Evolutionary conservation across 139 green algal genomes (phyloP).

Genomic region (Micromonas pusilla): DNA sequence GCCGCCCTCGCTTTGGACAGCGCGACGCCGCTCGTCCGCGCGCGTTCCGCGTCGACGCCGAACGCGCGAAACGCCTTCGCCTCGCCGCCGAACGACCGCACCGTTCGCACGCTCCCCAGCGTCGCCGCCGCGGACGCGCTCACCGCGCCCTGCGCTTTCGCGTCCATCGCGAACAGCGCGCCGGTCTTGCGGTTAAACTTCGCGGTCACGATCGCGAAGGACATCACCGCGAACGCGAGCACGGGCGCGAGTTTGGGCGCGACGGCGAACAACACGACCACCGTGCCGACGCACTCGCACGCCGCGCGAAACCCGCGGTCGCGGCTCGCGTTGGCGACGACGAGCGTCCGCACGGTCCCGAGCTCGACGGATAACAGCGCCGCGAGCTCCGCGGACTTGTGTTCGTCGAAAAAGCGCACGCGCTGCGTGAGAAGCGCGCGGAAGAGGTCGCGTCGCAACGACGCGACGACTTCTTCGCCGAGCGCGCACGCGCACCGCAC

Average conservation of each 20-base stretch:
- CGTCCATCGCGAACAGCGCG: not conserved
- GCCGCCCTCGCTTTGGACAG: not conserved
- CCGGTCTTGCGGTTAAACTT: not conserved
- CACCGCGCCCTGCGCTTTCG: not conserved
- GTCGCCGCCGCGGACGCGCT: not conserved
- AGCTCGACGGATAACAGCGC: not conserved
- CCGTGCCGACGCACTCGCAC: not conserved
- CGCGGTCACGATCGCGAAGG: not conserved
- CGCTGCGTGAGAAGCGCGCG: not conserved
- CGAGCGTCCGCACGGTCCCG: not conserved
- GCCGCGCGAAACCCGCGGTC: not conserved
- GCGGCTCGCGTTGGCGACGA: not conserved
- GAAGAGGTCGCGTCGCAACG: constrained; percentile 7
- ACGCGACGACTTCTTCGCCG: not conserved
- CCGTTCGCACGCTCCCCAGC: not conserved
- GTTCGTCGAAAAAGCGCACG: constrained; percentile 1
- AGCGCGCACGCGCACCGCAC: not conserved
- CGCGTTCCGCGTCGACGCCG: not conserved
- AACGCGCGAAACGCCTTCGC: not conserved
- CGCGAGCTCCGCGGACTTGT: constrained; percentile 10
- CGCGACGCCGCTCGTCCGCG: not conserved
- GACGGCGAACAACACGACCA: not conserved
- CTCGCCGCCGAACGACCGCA: constrained; percentile 1
- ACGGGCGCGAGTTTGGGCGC: not conserved
- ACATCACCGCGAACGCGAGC: not conserved